Evolutionary conservation across 2,329 filamentous ascomycete species (phyloP), one percentile per base, ranked within the genome.

Genomic region (Byssothecium circinans): DNA sequence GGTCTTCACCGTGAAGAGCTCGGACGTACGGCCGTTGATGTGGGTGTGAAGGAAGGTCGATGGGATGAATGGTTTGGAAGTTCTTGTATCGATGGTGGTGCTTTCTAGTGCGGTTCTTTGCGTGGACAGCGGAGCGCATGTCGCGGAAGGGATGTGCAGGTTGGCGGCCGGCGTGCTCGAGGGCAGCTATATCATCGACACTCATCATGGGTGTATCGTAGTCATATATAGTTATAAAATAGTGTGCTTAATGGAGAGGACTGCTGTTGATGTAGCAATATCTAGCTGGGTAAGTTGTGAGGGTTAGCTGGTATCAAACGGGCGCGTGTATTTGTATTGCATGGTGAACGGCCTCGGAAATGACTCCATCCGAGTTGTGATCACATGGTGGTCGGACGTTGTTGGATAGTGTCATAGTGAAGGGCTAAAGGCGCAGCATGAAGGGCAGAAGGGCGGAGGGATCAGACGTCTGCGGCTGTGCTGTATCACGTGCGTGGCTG

Each of bases 41-140:
- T 6, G 29, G 20, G 18, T 39, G 37, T 7, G 42, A 32, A 8
- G 42, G 37, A 12, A 41, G 42, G 29, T 50, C 47, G 30, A 25
- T 30, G 14, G 29, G 43, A 11, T 36, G 7, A 17, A 45, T 12
- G 22, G 34, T 22, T 23, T 33, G 30, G 33, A 50, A 45, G 37
- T 38, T n/a, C 20, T 42, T 37, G 38, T 50, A 50, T 25, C 44
- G 44, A 14, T 42, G n/a, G 7, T 36, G 2, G 11, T 38, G 42
- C 14, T 38, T 32, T 10, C 22, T 25, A 15, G 14, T 30, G 14
- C 42, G 41, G 2, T 41, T 30, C 12, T 22, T 30, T 27, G 42
- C 42, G 27, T 20, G 42, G 15, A 17, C 23, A 18, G 42, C 47
- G 23, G 47, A 50, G 17, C 47, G 47, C 10, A 50, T 42, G 42